Evolutionary conservation across 208 protist genomes (phyloP), one percentile per base, ranked within the genome.

Genomic region (Porcisia hertigi): DNA sequence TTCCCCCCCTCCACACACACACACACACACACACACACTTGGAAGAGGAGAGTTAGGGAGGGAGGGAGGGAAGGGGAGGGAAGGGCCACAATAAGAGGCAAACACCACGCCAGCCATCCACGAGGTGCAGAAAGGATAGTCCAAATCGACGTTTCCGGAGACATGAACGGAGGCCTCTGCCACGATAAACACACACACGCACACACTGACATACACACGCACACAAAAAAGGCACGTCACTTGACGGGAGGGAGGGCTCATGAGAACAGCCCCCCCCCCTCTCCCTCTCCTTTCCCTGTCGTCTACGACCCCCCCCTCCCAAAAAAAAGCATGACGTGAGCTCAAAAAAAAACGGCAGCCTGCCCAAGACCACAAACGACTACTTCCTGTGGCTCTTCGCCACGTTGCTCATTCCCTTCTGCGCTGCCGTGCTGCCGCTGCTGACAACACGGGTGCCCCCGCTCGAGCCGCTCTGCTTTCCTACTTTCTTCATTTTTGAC

Each of bases 401-500:
- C 49, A 25, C 57, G 41, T 80, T 85, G 18, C 36, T 53, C 5
- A 75, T 70, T 59, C 83, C 80, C 73, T 82, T 85, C 53, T 69
- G 64, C 18, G 80, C 71, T 9, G 79, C 76, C 63, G 80, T 84
- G 52, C 81, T 71, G 9, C 81, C 79, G 62, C 85, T 88, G 59
- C 64, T 75, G 43, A 84, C 81, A 20, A 88, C 73, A 23, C 87
- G 87, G 16, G 76, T 79, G 5, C 84, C 30, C 30, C 30, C 72
- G 11, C 53, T 77, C 8, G 65, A 53, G 25, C 73, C 79, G 8
- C 75, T 60, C 52, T 14, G 60, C 6, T 59, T 54, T 53, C 81
- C 75, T 16, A 92, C 69, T 60, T 76, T 67, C 76, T 92, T 92
- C 80, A 89, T 77, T 69, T 92, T 92, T 0, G 66, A 79, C 6